phyloP scores from a whole-genome alignment of 2,329 filamentous ascomycete genomes.

The Fusarium sp. region DNA sequence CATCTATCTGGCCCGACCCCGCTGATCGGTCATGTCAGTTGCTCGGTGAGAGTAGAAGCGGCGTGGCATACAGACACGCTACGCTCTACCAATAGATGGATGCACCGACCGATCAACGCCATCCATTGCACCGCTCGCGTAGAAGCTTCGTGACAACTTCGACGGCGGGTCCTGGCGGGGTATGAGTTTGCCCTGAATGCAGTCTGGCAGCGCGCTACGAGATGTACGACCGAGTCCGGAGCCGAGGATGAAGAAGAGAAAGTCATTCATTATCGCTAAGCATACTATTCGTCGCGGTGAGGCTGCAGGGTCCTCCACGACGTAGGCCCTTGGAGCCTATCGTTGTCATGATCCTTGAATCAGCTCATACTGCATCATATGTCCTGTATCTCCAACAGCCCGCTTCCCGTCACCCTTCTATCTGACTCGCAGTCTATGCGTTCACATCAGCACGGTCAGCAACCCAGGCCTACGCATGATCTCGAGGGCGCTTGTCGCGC shows the following conservation, averaged over 20 bases:
- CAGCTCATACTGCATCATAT: slow-evolving; percentile 21
- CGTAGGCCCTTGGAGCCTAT: slow-evolving; percentile 4
- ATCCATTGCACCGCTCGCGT: slow-evolving; percentile 8
- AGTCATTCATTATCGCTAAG: slow-evolving; percentile 23
- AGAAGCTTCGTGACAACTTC: slow-evolving; percentile 3
- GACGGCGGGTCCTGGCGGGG: slow-evolving; percentile 15
- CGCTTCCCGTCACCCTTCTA: background rate
- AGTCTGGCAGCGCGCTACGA: background rate
- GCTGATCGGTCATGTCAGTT: slow-evolving; percentile 22
- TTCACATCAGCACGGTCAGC: background rate
- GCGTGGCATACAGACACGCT: slow-evolving; percentile 20
- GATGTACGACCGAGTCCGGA: background rate
- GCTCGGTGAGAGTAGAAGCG: slow-evolving; percentile 3
- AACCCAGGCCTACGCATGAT: background rate
- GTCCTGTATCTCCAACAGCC: slow-evolving; percentile 12
- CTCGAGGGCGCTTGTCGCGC: background rate
- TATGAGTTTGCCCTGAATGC: slow-evolving; percentile 11
- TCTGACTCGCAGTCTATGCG: slow-evolving; percentile 3
- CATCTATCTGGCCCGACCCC: slow-evolving; percentile 22
- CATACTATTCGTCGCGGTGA: slow-evolving; percentile 13
- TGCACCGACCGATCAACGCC: slow-evolving; percentile 8
- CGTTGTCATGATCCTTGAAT: slow-evolving; percentile 17
- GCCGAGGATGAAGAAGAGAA: background rate
- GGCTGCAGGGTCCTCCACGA: slow-evolving; percentile 3
- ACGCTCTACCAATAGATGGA: slow-evolving; percentile 12